These are phyloP conservation scores for Gossypium bickii DNA, from an alignment of 345 rosid genomes.

Conservation along the genomic window DNA sequence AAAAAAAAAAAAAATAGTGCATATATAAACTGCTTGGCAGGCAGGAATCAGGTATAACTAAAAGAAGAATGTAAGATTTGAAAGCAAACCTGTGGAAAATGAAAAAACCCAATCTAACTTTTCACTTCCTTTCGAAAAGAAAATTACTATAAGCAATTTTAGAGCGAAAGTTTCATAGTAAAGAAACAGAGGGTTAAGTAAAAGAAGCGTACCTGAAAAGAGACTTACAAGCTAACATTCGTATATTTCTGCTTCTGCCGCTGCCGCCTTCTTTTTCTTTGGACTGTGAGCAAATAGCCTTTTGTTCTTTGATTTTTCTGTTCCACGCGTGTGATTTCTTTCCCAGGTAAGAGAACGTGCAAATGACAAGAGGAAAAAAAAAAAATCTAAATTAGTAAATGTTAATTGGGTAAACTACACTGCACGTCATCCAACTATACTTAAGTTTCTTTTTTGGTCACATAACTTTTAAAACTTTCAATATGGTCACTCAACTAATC, in stretches of 20 bases:
- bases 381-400: no score
- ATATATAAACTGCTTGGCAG: not conserved
- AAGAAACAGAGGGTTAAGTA: not conserved
- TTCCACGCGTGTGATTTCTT: not conserved
- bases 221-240: conserved; percentile 27
- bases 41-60: not conserved
- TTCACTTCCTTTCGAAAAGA: not conserved
- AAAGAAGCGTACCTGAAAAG: conserved; percentile 19
- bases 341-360: not conserved
- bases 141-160: not conserved
- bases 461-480: no score
- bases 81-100: not conserved
- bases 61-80: not conserved
- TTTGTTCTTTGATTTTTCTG: not conserved
- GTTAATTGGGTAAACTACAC: no score
- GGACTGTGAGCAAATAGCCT: not conserved
- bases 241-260: not conserved
- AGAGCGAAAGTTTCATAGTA: not conserved
- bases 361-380: not conserved
- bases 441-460: no score
- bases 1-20: not conserved
- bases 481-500: no score
- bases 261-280: not conserved
- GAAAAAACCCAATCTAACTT: not conserved
- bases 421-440: no score